These are phyloP conservation scores for Fusarium stilboides DNA, from an alignment of 2,329 filamentous ascomycete genomes.

Conservation along the genomic window DNA sequence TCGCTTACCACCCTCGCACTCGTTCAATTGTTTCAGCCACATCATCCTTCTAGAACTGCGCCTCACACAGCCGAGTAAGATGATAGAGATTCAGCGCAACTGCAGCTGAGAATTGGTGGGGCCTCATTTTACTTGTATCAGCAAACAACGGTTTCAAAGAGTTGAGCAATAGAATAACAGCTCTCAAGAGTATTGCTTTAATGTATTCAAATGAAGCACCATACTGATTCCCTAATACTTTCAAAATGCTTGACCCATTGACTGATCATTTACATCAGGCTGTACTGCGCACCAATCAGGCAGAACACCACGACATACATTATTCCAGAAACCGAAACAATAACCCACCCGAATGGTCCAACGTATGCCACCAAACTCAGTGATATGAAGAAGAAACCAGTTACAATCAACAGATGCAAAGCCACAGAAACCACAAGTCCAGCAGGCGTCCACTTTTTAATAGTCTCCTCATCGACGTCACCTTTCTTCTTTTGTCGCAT, in stretches of 20 bases:
- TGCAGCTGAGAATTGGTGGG: too few relatives aligned
- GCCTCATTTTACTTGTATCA: too few relatives aligned
- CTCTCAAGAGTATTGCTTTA: too few relatives aligned
- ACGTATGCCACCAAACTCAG: slow-evolving; percentile 5
- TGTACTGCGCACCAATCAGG: background rate
- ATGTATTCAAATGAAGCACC: too few relatives aligned
- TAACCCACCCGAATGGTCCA: slow-evolving; percentile 1
- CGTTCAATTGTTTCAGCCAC: background rate
- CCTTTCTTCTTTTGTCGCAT: slow-evolving; percentile 1
- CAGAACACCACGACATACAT: background rate
- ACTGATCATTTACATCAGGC: too few relatives aligned
- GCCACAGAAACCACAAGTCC: slow-evolving; percentile 6
- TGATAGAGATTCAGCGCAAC: too few relatives aligned
- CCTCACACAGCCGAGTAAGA: background rate
- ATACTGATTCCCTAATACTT: too few relatives aligned
- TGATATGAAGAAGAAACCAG: background rate
- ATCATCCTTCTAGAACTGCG: slow-evolving; percentile 2
- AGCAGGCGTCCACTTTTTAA: slow-evolving; percentile 5
- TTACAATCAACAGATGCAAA: slow-evolving; percentile 1
- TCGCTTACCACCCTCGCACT: background rate
- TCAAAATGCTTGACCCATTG: too few relatives aligned
- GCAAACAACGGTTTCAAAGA: too few relatives aligned
- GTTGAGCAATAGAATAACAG: too few relatives aligned
- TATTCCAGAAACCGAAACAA: background rate
- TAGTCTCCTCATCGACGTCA: background rate